A percentile compares a stretch with the other conserved stretches of the same genome.
Conservation (phyloP, 805 yeast species). For the Suhomyces pyralidae region DNA sequence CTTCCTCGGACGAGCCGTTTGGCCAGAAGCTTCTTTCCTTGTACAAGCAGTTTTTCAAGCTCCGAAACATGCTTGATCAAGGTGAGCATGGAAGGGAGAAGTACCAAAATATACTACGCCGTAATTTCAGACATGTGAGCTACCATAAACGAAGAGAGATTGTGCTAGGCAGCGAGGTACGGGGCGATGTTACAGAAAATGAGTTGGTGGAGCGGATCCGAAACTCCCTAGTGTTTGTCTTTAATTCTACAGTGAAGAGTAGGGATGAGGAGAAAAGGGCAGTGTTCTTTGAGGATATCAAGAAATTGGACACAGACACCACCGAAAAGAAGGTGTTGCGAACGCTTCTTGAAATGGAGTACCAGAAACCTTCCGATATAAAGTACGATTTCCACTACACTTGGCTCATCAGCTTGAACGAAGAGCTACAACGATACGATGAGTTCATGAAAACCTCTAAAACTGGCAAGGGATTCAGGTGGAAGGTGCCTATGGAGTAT, state of each 20-base stretch:
- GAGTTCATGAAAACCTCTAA: slow-evolving; percentile 4
- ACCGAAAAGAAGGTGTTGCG: slow-evolving; percentile 21
- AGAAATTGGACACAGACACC: slow-evolving; percentile 10
- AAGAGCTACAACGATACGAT: slow-evolving; percentile 2
- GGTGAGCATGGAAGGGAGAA: slow-evolving; percentile 7
- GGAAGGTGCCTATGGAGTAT: slow-evolving; percentile 5
- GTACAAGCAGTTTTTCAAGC: slow-evolving; percentile 32
- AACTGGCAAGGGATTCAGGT: slow-evolving; percentile 3
- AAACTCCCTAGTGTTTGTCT: slow-evolving; percentile 30
- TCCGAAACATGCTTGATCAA: slow-evolving; percentile 24
- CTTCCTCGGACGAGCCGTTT: slow-evolving; percentile 2
- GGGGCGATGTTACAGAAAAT: slow-evolving; percentile 1
- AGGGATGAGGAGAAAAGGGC: slow-evolving; percentile 8
- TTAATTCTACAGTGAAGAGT: slow-evolving; percentile 26
- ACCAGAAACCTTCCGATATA: slow-evolving; percentile 17
- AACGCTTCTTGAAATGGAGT: slow-evolving; percentile 24
- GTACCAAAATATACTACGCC: slow-evolving; percentile 22
- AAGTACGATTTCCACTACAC: slow-evolving; percentile 23
- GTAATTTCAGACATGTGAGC: slow-evolving; percentile 19
- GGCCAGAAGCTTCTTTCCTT: slow-evolving; percentile 13
- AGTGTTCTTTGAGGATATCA: slow-evolving; percentile 17
- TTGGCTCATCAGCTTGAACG: slow-evolving; percentile 20
- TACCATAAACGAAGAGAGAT: slow-evolving; percentile 15
- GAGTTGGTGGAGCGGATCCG: slow-evolving; percentile 19
- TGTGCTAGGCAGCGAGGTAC: slow-evolving; percentile 8